Percentiles rank a stretch among this genome's conserved stretches.
These are phyloP conservation scores for Tubosaeta brunneosetosa DNA, from an alignment of 768 basidiomycete species.

Conservation along the genomic window DNA sequence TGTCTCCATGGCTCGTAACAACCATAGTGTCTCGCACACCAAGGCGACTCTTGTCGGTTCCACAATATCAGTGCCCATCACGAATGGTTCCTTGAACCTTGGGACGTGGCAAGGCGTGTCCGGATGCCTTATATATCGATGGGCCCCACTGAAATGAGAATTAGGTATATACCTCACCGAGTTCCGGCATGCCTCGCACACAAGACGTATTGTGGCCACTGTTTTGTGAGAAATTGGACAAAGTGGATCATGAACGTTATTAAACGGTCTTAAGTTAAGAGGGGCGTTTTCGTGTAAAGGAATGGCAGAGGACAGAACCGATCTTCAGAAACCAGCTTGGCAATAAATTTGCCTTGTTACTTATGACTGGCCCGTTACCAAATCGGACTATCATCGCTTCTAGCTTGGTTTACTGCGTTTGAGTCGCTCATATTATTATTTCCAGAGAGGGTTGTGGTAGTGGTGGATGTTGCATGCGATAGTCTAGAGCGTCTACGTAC, in stretches of 20 bases:
- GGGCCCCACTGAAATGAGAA: slow-evolving; percentile 1
- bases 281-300: not conserved
- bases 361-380: no score
- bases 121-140: not conserved
- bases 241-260: not conserved
- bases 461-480: no score
- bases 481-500: slow-evolving; percentile 2
- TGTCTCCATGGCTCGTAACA: not conserved
- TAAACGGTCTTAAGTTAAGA: slow-evolving; percentile 8
- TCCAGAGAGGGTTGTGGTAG: no score
- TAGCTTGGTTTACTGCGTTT: no score
- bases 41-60: slow-evolving; percentile 84
- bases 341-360: no score
- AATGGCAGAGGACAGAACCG: no score
- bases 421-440: no score
- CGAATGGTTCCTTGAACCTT: slow-evolving; percentile 68
- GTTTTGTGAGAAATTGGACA: slow-evolving; percentile 52
- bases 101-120: slow-evolving; percentile 88
- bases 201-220: slow-evolving; percentile 72
- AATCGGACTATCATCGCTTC: no score
- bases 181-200: slow-evolving; percentile 66
- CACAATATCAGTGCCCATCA: slow-evolving; percentile 80
- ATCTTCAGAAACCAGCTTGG: no score
- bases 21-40: slow-evolving; percentile 76
- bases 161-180: slow-evolving; percentile 84